Percentiles rank a stretch among this genome's conserved stretches.
Evolutionary conservation across 2,329 filamentous ascomycete species (phyloP).

Genomic region (Paracorniculantispora psalliotae): DNA sequence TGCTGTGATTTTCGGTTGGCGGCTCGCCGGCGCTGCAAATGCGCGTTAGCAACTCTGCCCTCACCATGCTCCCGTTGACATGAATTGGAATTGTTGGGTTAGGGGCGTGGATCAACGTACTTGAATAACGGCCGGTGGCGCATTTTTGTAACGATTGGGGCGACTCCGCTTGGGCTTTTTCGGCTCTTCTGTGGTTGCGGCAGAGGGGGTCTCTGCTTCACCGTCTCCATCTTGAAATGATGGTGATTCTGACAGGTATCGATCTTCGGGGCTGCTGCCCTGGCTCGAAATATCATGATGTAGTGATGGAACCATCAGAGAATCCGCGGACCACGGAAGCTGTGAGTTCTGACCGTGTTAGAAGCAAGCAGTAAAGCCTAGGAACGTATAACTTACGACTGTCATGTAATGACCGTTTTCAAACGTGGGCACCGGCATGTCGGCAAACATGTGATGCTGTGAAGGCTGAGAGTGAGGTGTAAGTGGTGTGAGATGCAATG

Average conservation of each 20-base stretch:
- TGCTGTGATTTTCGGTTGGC: constrained; percentile 30
- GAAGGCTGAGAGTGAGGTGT: constrained; percentile 1
- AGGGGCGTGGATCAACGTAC: constrained; percentile 28
- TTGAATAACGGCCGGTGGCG: constrained; percentile 43
- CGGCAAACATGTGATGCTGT: neutral
- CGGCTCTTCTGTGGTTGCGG: neutral
- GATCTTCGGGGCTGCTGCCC: neutral
- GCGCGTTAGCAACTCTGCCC: neutral
- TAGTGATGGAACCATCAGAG: neutral
- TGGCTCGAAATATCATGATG: neutral
- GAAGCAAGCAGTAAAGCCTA: neutral
- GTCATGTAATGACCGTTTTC: neutral
- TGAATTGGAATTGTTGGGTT: neutral
- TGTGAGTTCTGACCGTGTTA: neutral
- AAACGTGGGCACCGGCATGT: neutral
- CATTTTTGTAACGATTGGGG: constrained; percentile 50
- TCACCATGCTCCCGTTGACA: no score
- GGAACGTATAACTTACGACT: neutral
- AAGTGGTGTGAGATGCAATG: neutral
- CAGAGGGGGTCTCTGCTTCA: neutral
- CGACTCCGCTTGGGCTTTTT: constrained; percentile 41
- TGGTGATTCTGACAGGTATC: neutral
- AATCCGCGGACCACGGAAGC: neutral
- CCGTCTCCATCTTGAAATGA: neutral
- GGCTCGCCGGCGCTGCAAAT: constrained; percentile 25